These are phyloP conservation scores for Nicotiana noctiflora DNA, from an alignment of 257 asterid genomes.

Conservation along the genomic window DNA sequence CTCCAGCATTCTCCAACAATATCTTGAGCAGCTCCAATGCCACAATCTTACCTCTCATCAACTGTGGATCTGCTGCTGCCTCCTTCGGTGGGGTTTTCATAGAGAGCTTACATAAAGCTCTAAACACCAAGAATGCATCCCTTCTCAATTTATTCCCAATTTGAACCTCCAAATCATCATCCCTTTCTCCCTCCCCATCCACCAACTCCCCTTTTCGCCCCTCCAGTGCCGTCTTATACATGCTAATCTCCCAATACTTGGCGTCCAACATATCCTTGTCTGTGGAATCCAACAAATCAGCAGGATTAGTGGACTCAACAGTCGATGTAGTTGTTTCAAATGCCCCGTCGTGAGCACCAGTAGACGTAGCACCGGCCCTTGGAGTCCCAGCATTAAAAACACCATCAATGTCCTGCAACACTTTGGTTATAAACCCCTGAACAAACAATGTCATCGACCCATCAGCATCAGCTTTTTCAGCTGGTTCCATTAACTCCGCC, in stretches of 20 bases:
- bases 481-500: constrained; percentile 89
- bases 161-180: constrained; percentile 94
- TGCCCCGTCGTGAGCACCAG: constrained; percentile 87
- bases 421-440: constrained; percentile 86
- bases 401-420: constrained; percentile 90
- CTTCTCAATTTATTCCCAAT: constrained; percentile 92
- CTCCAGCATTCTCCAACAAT: constrained; percentile 97
- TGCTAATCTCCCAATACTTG: constrained; percentile 98
- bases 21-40: constrained; percentile 96
- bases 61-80: constrained; percentile 76
- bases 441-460: constrained; percentile 81
- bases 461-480: constrained; percentile 75
- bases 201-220: constrained; percentile 96
- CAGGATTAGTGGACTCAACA: constrained; percentile 93
- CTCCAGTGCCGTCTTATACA: constrained; percentile 95
- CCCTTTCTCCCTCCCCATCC: constrained; percentile 87
- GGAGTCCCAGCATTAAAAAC: constrained; percentile 76
- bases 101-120: constrained; percentile 92
- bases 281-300: constrained; percentile 93
- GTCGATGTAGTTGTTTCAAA: constrained; percentile 90
- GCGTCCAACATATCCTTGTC: constrained; percentile 99
- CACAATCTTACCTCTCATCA: constrained; percentile 93
- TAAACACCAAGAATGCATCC: constrained; percentile 91
- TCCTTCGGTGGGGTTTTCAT: constrained; percentile 99
- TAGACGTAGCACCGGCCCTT: constrained; percentile 31